Conservation (phyloP, 2,329 filamentous ascomycete genomes). For the Aspergillus sp. region DNA sequence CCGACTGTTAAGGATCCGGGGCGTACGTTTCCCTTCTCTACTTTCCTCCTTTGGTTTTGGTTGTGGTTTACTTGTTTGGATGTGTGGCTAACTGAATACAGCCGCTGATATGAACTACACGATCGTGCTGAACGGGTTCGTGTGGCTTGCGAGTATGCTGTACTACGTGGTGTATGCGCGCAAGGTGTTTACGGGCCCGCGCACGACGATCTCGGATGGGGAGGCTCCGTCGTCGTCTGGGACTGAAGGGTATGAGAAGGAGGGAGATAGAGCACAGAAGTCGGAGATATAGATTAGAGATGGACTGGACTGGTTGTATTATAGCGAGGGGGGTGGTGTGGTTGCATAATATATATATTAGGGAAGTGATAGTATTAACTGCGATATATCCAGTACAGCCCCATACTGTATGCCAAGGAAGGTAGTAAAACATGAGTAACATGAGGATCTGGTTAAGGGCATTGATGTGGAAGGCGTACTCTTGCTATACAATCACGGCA, state of each 20-base stretch:
- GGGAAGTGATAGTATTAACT: too few relatives aligned
- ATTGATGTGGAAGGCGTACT: too few relatives aligned
- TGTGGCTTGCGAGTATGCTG: conserved; percentile 57
- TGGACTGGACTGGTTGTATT: background rate
- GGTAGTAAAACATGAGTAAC: too few relatives aligned
- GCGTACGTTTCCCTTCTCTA: conserved; percentile 27
- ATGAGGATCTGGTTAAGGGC: too few relatives aligned
- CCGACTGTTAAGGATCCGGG: conserved; percentile 55
- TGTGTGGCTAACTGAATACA: background rate
- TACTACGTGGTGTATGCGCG: conserved; percentile 60
- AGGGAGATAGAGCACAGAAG: background rate
- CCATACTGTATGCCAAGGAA: too few relatives aligned
- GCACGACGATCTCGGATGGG: conserved; percentile 48
- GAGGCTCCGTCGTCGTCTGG: conserved; percentile 23
- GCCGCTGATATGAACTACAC: conserved; percentile 61
- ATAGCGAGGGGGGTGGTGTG: background rate
- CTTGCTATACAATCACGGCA: too few relatives aligned
- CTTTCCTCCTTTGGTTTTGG: background rate
- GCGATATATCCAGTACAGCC: too few relatives aligned
- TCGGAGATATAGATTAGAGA: background rate
- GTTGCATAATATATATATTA: too few relatives aligned
- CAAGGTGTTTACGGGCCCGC: conserved; percentile 63
- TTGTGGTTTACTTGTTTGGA: too few relatives aligned
- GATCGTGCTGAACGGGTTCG: conserved; percentile 59
- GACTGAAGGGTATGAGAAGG: background rate